A percentile compares a stretch with the other conserved stretches of the same genome.
phyloP scores from a whole-genome alignment of 176 grass and related monocot species.

The Musa schizocarpa region DNA sequence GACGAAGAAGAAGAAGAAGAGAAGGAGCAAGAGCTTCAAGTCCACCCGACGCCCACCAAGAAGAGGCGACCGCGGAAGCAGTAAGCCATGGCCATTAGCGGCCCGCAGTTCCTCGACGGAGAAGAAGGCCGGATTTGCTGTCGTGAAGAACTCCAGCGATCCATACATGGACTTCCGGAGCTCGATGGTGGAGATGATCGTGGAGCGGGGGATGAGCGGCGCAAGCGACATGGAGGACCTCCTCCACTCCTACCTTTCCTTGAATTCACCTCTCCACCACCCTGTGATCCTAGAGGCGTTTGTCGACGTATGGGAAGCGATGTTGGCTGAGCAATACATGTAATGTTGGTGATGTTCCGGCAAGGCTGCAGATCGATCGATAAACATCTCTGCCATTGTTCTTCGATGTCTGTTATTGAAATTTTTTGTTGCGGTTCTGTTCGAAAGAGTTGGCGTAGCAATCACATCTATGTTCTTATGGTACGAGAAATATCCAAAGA shows the following conservation, averaged over 20 bases:
- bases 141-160: conserved; percentile 76
- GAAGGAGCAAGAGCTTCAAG: neutral
- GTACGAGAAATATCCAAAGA: no score
- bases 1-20: neutral
- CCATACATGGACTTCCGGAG: conserved; percentile 81
- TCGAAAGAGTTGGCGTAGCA: no score
- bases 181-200: conserved; percentile 96
- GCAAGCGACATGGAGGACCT: conserved; percentile 61
- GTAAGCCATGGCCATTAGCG: conserved; percentile 21
- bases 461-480: no score
- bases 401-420: no score
- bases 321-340: conserved; percentile 21
- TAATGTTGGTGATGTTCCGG: no score
- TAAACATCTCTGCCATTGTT: no score
- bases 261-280: conserved; percentile 68
- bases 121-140: conserved; percentile 23
- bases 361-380: no score
- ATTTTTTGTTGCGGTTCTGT: no score
- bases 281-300: conserved; percentile 73
- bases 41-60: neutral
- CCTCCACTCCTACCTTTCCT: conserved; percentile 56
- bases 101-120: conserved; percentile 9
- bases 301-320: conserved; percentile 68
- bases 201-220: conserved; percentile 42
- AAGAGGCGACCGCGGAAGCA: neutral